Evolutionary conservation across 177 flowering plant genomes (phyloP), one percentile per base, ranked within the genome.

Genomic region (Vitis hybrid): DNA sequence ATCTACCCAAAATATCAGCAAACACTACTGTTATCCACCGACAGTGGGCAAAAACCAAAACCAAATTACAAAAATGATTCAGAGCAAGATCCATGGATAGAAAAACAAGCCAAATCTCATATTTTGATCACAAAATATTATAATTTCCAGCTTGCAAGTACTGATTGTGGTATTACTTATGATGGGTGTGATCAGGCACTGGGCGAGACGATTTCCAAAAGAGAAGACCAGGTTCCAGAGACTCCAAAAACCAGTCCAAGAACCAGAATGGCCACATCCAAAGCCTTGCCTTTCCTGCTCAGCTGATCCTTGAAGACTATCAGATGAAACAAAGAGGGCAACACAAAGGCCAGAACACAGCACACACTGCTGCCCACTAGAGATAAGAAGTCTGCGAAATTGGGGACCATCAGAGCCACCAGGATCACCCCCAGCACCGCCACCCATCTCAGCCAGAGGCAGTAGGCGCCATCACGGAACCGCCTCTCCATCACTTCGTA

Each of bases 341-440:
- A 77, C 65, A 91, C 98, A 74, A 91, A 91, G 1, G 91, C 97
- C 61, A 94, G 71, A 9, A 71, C 70, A 66, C 81, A 62, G 70
- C 98, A 91, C 18, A 87, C 87, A 59, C 94, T 87, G 72, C 93
- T 90, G 49, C 97, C 97, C 18, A 94, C 94, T 71, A 94, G 73
- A 0, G 97, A 86, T 84, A 94, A 65, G 82, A 94, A 94, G 74
- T 94, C 98, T 1, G 97, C 88, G 71, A 94, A 94, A 65, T 94
- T 92, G 1, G 98, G 97, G 55, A 94, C 97, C 51, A 74, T 48
- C 30, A 94, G 80, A 2, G 94, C 96, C 65, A 92, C 89, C 83
- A 92, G 68, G 13, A 82, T 77, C 56, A 90, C 89, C 17, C 18
- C 80, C 53, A 91, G 72, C 24, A 94, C 94, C 73, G 85, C 58